Evolutionary conservation across 140 eudicot genomes (phyloP).

Genomic region (Cichorium intybus): DNA sequence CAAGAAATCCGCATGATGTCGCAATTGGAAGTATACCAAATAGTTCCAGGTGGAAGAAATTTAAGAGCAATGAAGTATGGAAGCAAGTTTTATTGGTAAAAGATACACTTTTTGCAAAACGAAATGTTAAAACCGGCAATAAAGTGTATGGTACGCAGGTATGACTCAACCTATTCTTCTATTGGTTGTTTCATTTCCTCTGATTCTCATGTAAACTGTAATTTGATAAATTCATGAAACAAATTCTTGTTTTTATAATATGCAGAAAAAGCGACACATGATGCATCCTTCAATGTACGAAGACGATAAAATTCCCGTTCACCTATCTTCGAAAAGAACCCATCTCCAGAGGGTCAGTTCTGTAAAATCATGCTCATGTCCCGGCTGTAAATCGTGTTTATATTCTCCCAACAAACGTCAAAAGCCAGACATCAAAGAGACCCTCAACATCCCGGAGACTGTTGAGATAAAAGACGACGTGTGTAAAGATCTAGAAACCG

Average conservation of each 20-base stretch:
- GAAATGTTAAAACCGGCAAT: slow-evolving; percentile 25
- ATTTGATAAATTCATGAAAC: slow-evolving; percentile 6
- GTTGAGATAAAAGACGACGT: slow-evolving; percentile 15
- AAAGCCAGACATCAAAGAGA: slow-evolving; percentile 11
- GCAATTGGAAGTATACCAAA: slow-evolving; percentile 56
- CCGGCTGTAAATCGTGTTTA: slow-evolving; percentile 49
- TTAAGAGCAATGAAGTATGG: slow-evolving; percentile 45
- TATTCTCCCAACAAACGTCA: slow-evolving; percentile 33
- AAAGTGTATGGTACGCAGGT: slow-evolving; percentile 49
- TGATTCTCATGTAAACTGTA: not conserved
- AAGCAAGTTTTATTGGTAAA: slow-evolving; percentile 49
- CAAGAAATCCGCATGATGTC: slow-evolving; percentile 59
- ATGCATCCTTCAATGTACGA: slow-evolving; percentile 90
- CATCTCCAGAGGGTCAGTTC: slow-evolving; percentile 45
- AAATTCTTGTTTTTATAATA: not conserved
- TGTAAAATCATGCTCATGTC: slow-evolving; percentile 36
- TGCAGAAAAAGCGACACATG: slow-evolving; percentile 63
- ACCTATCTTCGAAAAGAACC: slow-evolving; percentile 40
- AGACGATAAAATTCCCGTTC: slow-evolving; percentile 37
- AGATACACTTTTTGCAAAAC: slow-evolving; percentile 47
- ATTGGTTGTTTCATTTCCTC: not conserved
- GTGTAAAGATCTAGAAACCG: slow-evolving; percentile 23
- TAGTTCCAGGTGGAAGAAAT: slow-evolving; percentile 59
- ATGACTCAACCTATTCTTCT: not conserved
- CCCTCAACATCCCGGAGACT: slow-evolving; percentile 2